Evolutionary conservation across 805 yeast genomes (phyloP).

Genomic region (Teunomyces atbi): DNA sequence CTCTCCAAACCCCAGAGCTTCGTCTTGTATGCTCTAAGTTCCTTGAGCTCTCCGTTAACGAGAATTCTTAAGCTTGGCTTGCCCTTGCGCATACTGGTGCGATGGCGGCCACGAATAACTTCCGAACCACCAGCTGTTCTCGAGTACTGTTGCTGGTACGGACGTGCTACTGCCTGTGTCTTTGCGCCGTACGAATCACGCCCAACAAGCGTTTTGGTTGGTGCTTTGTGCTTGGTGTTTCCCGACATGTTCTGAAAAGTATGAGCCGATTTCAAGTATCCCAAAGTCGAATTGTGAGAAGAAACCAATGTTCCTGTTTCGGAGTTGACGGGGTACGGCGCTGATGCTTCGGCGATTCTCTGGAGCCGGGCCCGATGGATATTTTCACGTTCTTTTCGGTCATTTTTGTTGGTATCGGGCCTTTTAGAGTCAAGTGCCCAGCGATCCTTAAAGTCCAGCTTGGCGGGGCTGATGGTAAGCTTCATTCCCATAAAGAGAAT

Average conservation of each 20-base stretch:
- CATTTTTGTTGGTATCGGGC: constrained; percentile 32
- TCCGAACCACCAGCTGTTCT: constrained; percentile 36
- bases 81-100: constrained; percentile 53
- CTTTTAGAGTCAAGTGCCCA: constrained; percentile 48
- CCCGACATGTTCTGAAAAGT: constrained; percentile 31
- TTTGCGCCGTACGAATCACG: constrained; percentile 37
- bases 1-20: constrained; percentile 90
- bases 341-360: constrained; percentile 45
- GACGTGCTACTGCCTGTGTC: constrained; percentile 23
- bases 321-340: constrained; percentile 20
- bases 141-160: constrained; percentile 25
- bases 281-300: constrained; percentile 16
- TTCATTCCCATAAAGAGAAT: constrained; percentile 73
- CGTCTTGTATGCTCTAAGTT: constrained; percentile 61
- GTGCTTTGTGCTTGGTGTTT: constrained; percentile 34
- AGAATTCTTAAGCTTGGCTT: constrained; percentile 64
- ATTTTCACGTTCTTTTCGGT: constrained; percentile 26
- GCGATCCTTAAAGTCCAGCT: constrained; percentile 45
- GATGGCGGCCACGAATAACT: constrained; percentile 56
- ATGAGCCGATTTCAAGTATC: constrained; percentile 35
- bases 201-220: constrained; percentile 30
- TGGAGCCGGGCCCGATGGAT: constrained; percentile 32
- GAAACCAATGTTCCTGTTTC: constrained; percentile 15
- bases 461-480: constrained; percentile 61
- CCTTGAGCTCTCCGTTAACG: constrained; percentile 55